Conservation (phyloP, 306 rosid genomes). For the Inga oerstediana region DNA sequence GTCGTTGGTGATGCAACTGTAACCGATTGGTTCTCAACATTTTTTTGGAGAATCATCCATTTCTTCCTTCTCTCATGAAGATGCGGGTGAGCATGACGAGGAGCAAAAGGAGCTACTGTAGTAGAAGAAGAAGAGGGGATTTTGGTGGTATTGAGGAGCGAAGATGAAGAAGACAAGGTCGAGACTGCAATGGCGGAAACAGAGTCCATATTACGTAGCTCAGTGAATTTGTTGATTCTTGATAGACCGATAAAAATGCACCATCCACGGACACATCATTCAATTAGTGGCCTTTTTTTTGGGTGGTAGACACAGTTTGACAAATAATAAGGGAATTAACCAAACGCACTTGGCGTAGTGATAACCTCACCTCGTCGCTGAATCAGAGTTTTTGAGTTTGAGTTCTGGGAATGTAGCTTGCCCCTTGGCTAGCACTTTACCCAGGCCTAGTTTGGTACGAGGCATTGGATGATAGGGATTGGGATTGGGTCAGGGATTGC, state of each 20-base stretch:
- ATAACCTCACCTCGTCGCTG: too few relatives aligned
- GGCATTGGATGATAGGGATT: too few relatives aligned
- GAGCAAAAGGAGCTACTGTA: not conserved
- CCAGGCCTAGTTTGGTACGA: too few relatives aligned
- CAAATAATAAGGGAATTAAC: too few relatives aligned
- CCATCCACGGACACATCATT: not conserved
- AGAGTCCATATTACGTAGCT: not conserved
- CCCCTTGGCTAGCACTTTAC: too few relatives aligned
- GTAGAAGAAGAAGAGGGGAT: conserved; percentile 15
- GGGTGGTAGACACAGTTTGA: too few relatives aligned
- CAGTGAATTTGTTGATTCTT: not conserved
- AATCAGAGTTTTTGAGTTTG: too few relatives aligned
- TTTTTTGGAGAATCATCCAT: conserved; percentile 28
- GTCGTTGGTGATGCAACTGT: conserved; percentile 41
- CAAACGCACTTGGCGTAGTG: too few relatives aligned
- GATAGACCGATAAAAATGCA: not conserved
- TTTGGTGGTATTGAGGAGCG: conserved; percentile 23
- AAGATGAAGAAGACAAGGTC: conserved; percentile 9
- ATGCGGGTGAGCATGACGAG: conserved; percentile 2
- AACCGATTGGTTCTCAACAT: conserved; percentile 39
- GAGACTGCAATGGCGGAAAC: not conserved
- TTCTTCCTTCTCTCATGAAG: not conserved
- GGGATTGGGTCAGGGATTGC: too few relatives aligned
- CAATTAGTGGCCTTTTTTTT: not conserved
- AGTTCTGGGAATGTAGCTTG: too few relatives aligned